Base-by-base conservation (phyloP, 805 yeast genomes). In the Metschnikowia anglica region DNA sequence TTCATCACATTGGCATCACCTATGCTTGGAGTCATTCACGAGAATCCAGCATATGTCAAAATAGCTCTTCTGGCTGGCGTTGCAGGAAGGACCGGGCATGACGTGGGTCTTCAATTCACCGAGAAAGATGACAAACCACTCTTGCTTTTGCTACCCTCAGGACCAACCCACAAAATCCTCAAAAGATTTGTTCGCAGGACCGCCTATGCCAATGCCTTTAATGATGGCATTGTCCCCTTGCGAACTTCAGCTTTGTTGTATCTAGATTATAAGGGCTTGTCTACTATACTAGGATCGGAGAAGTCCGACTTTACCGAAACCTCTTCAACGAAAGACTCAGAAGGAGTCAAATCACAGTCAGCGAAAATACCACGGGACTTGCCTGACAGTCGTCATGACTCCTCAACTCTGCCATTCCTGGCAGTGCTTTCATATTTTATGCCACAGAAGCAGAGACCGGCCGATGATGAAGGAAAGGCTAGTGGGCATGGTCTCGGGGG, bases 151-250 rank as follows among this genome's bases (percentile, higher is more conserved):
- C 67, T 91, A 3, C 95, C 97, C 0, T 72, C 84, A 1, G 82
- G 85, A 5, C 86, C 90, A 2, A 83, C 91, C 0, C 81, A 83
- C 47, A 65, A 64, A 26, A 71, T 85, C 0, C 72, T 91, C 45
- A 76, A 77, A 44, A 63, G 65, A 44, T 91, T 93, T 64, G 60
- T 72, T 31, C 68, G 84, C 46, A 72, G 97, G 48, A 88, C 97
- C 0, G 68, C 85, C 0, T 93, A 93, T 62, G 97, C 98, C 0
- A 93, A 93, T 63, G 83, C 86, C 0, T 72, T 87, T 15, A 83
- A 93, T 62, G 99, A 93, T 65, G 99, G 99, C 2, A 89, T 93
- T 40, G 99, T 93, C 2, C 98, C 99, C 0, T 68, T 93, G 53
- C 70, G 98, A 39, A 93, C 99, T 0, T 81, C 96, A 0, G 88